These are phyloP conservation scores for Mycotypha africana DNA, from an alignment of 371 early-diverging fungal species.

Conservation along the genomic window DNA sequence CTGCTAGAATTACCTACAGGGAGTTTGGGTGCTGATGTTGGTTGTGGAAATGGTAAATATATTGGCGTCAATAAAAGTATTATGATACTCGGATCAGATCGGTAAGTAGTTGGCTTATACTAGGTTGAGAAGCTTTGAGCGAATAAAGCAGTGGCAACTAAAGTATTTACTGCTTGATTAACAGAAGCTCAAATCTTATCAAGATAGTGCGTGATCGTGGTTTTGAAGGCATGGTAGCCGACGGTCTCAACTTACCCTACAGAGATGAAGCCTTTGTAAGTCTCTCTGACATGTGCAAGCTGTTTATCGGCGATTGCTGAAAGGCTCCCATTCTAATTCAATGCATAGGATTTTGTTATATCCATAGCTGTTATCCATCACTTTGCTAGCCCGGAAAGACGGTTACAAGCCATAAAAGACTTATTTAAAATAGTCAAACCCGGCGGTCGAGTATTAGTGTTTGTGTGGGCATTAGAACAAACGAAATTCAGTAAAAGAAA, in stretches of 20 bases:
- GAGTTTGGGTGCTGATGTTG: conserved; percentile 88
- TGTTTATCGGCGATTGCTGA: too few relatives aligned
- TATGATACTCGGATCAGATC: conserved; percentile 80
- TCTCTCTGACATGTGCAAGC: too few relatives aligned
- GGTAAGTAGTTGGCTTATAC: too few relatives aligned
- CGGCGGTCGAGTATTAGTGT: conserved; percentile 76
- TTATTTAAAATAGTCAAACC: conserved; percentile 66
- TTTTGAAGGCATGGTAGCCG: conserved; percentile 82
- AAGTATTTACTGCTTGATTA: background rate
- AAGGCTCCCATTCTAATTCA: too few relatives aligned
- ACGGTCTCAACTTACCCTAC: conserved; percentile 78
- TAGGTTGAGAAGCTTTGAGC: too few relatives aligned
- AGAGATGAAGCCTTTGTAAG: conserved; percentile 65
- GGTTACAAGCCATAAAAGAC: conserved; percentile 74
- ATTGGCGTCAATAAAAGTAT: conserved; percentile 77
- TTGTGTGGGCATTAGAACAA: conserved; percentile 97
- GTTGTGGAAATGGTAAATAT: conserved; percentile 98
- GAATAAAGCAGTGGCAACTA: too few relatives aligned
- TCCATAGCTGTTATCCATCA: conserved; percentile 98
- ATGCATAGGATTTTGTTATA: conserved; percentile 88
- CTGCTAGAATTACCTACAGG: conserved; percentile 56
- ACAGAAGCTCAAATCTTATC: conserved; percentile 73
- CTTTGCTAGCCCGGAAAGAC: conserved; percentile 75
- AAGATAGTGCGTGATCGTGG: conserved; percentile 72
- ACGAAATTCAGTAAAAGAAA: conserved; percentile 58